A percentile compares a stretch with the other conserved stretches of the same genome.
phyloP scores from a whole-genome alignment of 1,284 basidiomycete species.

The Ustilago hordei region DNA sequence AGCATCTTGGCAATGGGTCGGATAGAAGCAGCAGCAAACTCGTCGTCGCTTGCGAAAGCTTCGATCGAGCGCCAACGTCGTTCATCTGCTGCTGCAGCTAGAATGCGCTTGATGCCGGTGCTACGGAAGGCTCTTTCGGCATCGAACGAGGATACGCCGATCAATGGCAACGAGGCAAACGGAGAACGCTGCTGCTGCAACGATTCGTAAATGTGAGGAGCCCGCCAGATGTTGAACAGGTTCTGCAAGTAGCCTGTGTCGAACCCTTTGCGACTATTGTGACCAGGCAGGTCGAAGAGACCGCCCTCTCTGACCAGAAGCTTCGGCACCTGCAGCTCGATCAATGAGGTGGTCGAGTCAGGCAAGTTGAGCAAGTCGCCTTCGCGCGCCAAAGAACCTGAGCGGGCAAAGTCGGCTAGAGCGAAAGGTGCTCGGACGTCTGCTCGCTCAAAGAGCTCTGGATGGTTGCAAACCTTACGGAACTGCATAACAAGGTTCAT shows the following conservation, averaged over 20 bases:
- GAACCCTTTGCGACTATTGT: slow-evolving; percentile 74
- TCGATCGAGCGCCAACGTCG: slow-evolving; percentile 50
- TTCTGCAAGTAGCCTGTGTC: slow-evolving; percentile 78
- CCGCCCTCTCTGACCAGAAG: slow-evolving; percentile 85
- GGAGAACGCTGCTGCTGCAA: slow-evolving; percentile 74
- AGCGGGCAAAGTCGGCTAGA: slow-evolving; percentile 84
- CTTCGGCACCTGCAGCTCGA: slow-evolving; percentile 81
- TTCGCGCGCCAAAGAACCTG: slow-evolving; percentile 85
- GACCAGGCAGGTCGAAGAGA: slow-evolving; percentile 77
- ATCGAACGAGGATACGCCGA: slow-evolving; percentile 77
- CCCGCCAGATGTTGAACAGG: slow-evolving; percentile 91
- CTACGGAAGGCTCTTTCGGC: slow-evolving; percentile 75
- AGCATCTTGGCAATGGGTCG: slow-evolving; percentile 70
- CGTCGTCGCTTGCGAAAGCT: slow-evolving; percentile 73
- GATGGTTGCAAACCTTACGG: slow-evolving; percentile 99
- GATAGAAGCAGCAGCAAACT: slow-evolving; percentile 73
- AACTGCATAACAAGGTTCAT: slow-evolving; percentile 99
- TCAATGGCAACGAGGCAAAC: slow-evolving; percentile 83
- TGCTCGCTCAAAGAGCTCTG: slow-evolving; percentile 96
- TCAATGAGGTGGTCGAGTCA: slow-evolving; percentile 86
- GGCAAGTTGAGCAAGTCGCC: slow-evolving; percentile 84
- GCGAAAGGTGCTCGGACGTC: slow-evolving; percentile 94
- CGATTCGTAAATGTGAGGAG: slow-evolving; percentile 82
- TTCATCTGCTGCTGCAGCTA: slow-evolving; percentile 71
- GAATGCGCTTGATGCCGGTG: slow-evolving; percentile 73